Conservation (phyloP, 805 yeast species). For the Yarrowia sp. region DNA sequence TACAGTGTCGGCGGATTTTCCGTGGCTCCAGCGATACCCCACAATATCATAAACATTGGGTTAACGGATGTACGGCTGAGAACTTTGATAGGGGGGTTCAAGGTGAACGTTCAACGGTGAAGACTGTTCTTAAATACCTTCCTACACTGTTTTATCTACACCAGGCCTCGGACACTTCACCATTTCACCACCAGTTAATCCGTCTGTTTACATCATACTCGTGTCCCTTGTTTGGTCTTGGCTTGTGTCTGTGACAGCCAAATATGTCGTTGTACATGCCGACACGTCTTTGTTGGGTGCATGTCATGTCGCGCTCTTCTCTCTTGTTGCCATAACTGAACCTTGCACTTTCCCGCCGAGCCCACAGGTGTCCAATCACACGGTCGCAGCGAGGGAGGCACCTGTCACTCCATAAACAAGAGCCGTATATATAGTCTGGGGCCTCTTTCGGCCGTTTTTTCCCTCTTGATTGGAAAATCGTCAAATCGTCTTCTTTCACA, state of each 20-base stretch:
- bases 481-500: background rate
- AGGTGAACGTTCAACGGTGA: too few relatives aligned
- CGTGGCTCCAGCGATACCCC: background rate
- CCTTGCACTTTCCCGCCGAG: conserved; percentile 5
- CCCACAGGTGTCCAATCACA: conserved; percentile 8
- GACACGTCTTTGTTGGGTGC: background rate
- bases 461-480: too few relatives aligned
- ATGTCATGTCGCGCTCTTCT: background rate
- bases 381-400: background rate
- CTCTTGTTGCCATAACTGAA: conserved; percentile 1
- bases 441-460: background rate
- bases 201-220: background rate
- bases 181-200: background rate
- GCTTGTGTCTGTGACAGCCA: background rate
- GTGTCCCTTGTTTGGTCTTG: conserved; percentile 7
- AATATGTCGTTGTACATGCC: conserved; percentile 5
- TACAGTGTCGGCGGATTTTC: conserved; percentile 1
- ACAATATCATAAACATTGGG: conserved; percentile 14
- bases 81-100: background rate
- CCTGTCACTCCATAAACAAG: conserved; percentile 30
- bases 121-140: too few relatives aligned
- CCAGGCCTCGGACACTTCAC: too few relatives aligned
- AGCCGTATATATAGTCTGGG: background rate
- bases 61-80: conserved; percentile 34
- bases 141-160: too few relatives aligned